Evolutionary conservation across 2,329 filamentous ascomycete genomes (phyloP).

Genomic region (Rhinocladiella mackenziei): DNA sequence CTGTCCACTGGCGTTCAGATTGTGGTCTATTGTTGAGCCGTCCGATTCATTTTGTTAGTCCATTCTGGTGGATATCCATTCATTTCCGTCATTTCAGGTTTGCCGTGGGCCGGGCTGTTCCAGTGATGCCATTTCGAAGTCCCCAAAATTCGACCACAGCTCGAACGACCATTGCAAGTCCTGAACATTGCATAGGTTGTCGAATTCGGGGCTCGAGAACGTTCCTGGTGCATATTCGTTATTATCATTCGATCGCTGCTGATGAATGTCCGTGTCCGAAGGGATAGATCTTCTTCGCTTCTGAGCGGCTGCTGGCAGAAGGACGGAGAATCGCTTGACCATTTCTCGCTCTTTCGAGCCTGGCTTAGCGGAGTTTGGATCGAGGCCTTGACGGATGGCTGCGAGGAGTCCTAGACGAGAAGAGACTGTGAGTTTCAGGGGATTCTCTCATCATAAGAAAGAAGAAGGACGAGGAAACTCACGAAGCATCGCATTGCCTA

Average conservation of each 20-base stretch:
- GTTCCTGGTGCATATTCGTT: not conserved
- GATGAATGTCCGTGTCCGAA: too few relatives aligned
- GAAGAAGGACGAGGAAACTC: constrained; percentile 9
- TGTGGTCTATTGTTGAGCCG: too few relatives aligned
- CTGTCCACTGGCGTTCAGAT: too few relatives aligned
- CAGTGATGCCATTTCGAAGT: not conserved
- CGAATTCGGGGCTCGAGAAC: not conserved
- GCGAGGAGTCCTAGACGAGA: constrained; percentile 1
- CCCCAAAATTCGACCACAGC: not conserved
- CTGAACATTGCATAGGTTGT: not conserved
- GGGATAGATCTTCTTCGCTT: not conserved
- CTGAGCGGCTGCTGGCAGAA: not conserved
- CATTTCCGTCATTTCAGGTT: too few relatives aligned
- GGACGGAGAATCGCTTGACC: constrained; percentile 1
- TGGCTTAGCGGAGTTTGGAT: not conserved
- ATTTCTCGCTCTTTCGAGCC: not conserved
- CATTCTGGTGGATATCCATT: too few relatives aligned
- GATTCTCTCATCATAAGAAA: too few relatives aligned
- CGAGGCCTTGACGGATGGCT: not conserved
- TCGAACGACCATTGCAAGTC: constrained; percentile 1
- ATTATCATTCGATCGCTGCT: not conserved
- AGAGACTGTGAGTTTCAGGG: too few relatives aligned
- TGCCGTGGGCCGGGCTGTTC: too few relatives aligned
- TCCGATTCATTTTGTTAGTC: too few relatives aligned
- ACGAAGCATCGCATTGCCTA: constrained; percentile 9